Evolutionary conservation across 2,329 filamentous ascomycete species (phyloP), one percentile per base, ranked within the genome.

Genomic region (Rhytidhysteron rufulum): DNA sequence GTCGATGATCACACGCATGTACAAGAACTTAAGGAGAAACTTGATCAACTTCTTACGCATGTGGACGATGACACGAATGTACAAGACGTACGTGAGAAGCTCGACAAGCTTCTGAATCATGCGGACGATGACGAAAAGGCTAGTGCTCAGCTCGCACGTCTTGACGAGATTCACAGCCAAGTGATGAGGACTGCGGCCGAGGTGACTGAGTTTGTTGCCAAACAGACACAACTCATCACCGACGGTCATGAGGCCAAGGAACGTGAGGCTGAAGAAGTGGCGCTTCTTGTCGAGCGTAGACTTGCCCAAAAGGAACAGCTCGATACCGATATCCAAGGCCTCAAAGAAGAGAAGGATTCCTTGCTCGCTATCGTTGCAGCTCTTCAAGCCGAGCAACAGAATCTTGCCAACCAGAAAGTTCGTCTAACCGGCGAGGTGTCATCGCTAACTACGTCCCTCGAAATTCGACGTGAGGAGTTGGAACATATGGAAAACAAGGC

Each of bases 401-500:
- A 81, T 37, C 73, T 97, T 40, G 74, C 77, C 10, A 78, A 82
- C 42, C 86, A 94, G 57, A 95, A 90, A 71, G 82, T 83, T 33
- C 80, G 84, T 41, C 74, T 96, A 20, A 82, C 82, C 8, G 88
- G 88, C 18, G 90, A 98, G 51, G 83, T 98, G 1, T 90, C 89
- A 4, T 87, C 88, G 7, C 78, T 98, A 2, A 88, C 97, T 62
- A 97, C 88, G 7, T 91, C 93, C 1, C 77, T 97, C 21, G 81
- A 85, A 15, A 83, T 97, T 41, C 85, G 93, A 40, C 85, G 88
- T 32, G 91, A 97, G 52, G 93, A 97, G 68, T 80, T 98, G 43
- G 82, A 88, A 33, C 78, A 86, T 19, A 96, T 98, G 86, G 91
- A 97, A 62, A 73, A 78, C 9, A 86, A 91, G 47, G 93, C 91